These are phyloP conservation scores for Lactarius psammicola DNA, from an alignment of 768 basidiomycete genomes.

Conservation along the genomic window DNA sequence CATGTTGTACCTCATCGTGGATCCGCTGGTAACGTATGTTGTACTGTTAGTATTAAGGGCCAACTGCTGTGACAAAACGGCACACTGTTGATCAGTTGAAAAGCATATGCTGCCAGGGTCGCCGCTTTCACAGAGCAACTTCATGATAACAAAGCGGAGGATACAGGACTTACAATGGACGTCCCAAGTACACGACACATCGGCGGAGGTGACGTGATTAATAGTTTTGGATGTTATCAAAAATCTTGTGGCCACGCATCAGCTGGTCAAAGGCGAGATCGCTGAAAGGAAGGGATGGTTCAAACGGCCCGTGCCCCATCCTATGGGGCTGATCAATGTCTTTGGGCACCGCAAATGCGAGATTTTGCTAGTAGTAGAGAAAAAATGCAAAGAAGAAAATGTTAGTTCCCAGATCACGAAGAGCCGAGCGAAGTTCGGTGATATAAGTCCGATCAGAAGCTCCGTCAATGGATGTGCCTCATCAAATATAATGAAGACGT, in stretches of 20 bases:
- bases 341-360: too few species aligned
- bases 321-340: too few species aligned
- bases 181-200: neutral
- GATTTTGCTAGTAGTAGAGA: too few species aligned
- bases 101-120: rapidly evolving
- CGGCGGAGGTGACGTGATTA: too few species aligned
- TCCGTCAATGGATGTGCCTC: neutral
- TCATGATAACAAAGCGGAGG: neutral
- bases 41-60: neutral
- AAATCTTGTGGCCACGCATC: too few species aligned
- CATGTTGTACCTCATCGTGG: neutral
- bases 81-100: neutral
- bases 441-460: neutral
- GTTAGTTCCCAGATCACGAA: neutral
- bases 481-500: conserved; percentile 2
- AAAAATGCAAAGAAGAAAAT: neutral
- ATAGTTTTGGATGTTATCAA: too few species aligned
- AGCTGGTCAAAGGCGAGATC: too few species aligned
- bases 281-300: too few species aligned
- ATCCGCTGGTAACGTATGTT: neutral
- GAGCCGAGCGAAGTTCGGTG: neutral
- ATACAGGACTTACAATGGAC: neutral
- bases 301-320: too few species aligned
- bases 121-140: neutral
- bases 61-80: neutral